A percentile compares a stretch with the other conserved stretches of the same genome.
These are phyloP conservation scores for Penicillium dipodomyicola DNA, from an alignment of 495 filamentous ascomycete species.

Conservation along the genomic window DNA sequence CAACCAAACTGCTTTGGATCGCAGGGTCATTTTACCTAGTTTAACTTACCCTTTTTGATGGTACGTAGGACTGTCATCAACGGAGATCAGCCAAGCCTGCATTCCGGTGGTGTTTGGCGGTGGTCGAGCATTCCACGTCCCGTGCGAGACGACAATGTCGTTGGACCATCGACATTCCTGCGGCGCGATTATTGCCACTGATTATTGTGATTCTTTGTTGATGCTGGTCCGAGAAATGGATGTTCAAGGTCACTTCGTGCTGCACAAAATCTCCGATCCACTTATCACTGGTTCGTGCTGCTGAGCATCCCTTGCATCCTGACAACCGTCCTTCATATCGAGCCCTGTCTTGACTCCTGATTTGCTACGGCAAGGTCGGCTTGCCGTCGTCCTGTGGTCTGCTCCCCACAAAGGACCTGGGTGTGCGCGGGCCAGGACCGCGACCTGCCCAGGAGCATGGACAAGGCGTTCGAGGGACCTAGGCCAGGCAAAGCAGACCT, in stretches of 20 bases:
- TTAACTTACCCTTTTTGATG: conserved; percentile 11
- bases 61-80: conserved; percentile 2
- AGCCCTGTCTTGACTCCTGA: conserved; percentile 43
- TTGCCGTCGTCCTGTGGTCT: conserved; percentile 27
- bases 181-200: conserved; percentile 30
- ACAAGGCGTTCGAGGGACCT: conserved; percentile 44
- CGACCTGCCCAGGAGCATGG: conserved; percentile 36
- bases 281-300: conserved; percentile 43
- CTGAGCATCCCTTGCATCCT: conserved; percentile 43
- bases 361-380: conserved; percentile 42
- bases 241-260: conserved; percentile 28
- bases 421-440: conserved; percentile 37
- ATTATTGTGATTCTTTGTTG: conserved; percentile 24
- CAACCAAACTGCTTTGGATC: conserved; percentile 20
- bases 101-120: conserved; percentile 34
- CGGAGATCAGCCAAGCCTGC: conserved; percentile 29
- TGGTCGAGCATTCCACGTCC: conserved; percentile 31
- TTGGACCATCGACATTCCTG: conserved; percentile 40
- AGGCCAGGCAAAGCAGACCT: conserved; percentile 39
- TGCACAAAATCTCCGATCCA: conserved; percentile 44
- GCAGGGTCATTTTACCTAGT: conserved; percentile 18
- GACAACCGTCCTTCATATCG: conserved; percentile 32
- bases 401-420: conserved; percentile 30
- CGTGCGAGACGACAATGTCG: conserved; percentile 23
- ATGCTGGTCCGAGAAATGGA: conserved; percentile 24